A percentile compares a stretch with the other conserved stretches of the same genome.
Conservation (phyloP, 441 rosid species). For the Adansonia gregorii region DNA sequence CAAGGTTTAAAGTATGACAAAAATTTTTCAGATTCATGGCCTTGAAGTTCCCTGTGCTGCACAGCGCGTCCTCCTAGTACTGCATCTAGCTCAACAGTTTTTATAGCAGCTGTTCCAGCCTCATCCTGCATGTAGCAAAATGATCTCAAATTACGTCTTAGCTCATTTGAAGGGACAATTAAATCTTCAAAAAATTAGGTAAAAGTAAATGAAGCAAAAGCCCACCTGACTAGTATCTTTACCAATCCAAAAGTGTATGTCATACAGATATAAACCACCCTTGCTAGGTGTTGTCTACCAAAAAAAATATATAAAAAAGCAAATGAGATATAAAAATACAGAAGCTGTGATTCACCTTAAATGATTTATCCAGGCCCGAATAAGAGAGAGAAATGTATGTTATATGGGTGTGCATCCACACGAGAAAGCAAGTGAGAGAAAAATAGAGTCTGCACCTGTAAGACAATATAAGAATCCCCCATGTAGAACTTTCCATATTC, state of each 20-base stretch:
- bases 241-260: constrained; percentile 99
- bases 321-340: constrained; percentile 20
- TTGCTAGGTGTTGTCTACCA: constrained; percentile 76
- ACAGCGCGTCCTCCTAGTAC: constrained; percentile 97
- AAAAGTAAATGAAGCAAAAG: constrained; percentile 22
- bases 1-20: constrained; percentile 98
- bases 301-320: not conserved
- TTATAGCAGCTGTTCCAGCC: constrained; percentile 96
- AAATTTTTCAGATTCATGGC: constrained; percentile 95
- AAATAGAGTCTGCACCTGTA: constrained; percentile 60
- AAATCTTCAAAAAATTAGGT: not conserved
- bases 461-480: constrained; percentile 92
- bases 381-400: not conserved
- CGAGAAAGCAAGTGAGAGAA: not conserved
- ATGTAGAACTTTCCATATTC: constrained; percentile 92
- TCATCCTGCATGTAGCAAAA: constrained; percentile 64
- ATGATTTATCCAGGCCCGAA: constrained; percentile 14
- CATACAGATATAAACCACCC: constrained; percentile 86
- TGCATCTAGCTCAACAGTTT: constrained; percentile 97
- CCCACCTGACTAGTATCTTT: constrained; percentile 95
- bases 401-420: not conserved
- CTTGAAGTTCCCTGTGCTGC: constrained; percentile 96
- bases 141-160: constrained; percentile 7
- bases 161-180: not conserved
- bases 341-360: not conserved